These are phyloP conservation scores for Dillenia suffruticosa DNA, from an alignment of 164 flowering plant species.

Conservation along the genomic window DNA sequence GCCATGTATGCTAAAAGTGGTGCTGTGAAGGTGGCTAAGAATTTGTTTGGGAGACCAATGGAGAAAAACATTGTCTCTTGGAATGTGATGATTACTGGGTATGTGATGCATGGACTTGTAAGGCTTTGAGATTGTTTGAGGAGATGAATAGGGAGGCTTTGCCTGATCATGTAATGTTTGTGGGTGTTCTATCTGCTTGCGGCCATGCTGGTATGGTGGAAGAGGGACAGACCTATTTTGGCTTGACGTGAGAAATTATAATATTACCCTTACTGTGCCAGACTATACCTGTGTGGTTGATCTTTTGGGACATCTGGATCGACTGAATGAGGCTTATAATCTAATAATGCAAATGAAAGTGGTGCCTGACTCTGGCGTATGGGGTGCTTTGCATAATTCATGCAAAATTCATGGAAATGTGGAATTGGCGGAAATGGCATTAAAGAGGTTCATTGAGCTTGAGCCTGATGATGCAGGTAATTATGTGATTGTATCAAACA, in stretches of 20 bases:
- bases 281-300: conserved; percentile 52
- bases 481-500: conserved; percentile 46
- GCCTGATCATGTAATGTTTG: conserved; percentile 51
- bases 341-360: conserved; percentile 39
- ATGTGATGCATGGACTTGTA: conserved; percentile 48
- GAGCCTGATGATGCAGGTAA: conserved; percentile 46
- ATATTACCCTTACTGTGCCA: conserved; percentile 33
- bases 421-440: conserved; percentile 40
- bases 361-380: conserved; percentile 38
- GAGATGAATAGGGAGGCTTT: conserved; percentile 23
- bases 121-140: conserved; percentile 38
- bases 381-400: conserved; percentile 48
- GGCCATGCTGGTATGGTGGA: conserved; percentile 39
- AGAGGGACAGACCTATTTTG: conserved; percentile 30
- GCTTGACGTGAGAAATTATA: conserved; percentile 22
- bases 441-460: conserved; percentile 34
- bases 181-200: conserved; percentile 50
- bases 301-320: conserved; percentile 39
- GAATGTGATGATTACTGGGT: conserved; percentile 52
- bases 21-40: conserved; percentile 25
- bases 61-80: conserved; percentile 38
- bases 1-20: conserved; percentile 60
- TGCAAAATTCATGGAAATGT: conserved; percentile 40
- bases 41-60: conserved; percentile 27
- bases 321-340: conserved; percentile 33